Base-by-base conservation (phyloP, 306 rosid genomes). In the Dryas alaskensis region DNA sequence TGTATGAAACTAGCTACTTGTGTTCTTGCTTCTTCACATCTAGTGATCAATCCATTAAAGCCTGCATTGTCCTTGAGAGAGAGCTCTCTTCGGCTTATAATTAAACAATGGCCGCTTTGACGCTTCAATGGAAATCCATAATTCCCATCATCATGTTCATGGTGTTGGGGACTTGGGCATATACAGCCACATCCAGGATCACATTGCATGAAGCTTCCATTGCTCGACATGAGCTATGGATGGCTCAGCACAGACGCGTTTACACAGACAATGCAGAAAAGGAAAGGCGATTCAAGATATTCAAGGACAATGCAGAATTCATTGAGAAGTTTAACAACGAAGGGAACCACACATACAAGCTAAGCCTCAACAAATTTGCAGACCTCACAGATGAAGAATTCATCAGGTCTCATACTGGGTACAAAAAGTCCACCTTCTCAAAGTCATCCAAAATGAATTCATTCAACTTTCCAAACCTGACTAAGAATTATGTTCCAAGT, bases 241-340 rank as follows among this genome's bases (percentile, higher is more conserved):
- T 79, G 81, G n/a, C 12, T 9, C 10, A 45, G 54, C 47, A 65
- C 46, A 79, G 71, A 0, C 76, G 63, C 37, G 5, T 10, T 27
- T 86, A 74, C 39, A 4, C 13, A 37, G 79, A 86, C 72, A 72
- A 4, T 58, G 73, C 52, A 4, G 85, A 82, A 62, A 78, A 77
- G 55, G 75, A 53, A 53, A 75, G 25, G 39, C 55, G 79, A 8
- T 80, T 75, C 58, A 1, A 25, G 10, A 75, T 81, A 27, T 84
- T 87, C 40, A 61, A 65, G 25, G 58, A 77, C 25, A 84, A 80
- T 60, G 63, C 78, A n/a, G 42, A 68, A 10, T 80, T 53, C 69
- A 67, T 69, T 7, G 76, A 78, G 46, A 45, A 76, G 4, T 64
- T 80, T 22, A 75, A 80, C 70, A 64, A 7, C 4, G 65, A 43